Conservation (phyloP, 306 rosid genomes). For the Inga laurina region DNA sequence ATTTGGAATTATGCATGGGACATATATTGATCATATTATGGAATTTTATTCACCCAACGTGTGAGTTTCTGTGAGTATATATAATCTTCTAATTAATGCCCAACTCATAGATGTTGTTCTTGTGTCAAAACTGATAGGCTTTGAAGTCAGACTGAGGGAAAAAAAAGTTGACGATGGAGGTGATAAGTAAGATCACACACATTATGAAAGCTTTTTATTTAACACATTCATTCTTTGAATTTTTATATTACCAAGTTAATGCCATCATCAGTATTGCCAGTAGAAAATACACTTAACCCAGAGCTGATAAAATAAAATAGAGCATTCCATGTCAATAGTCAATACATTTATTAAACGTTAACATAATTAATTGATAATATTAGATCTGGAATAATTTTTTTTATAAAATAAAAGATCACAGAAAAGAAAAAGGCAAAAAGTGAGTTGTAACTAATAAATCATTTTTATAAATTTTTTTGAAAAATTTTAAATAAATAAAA, state of each 20-base stretch:
- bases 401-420: neutral
- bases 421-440: no score
- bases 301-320: neutral
- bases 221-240: no score
- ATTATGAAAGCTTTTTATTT: neutral
- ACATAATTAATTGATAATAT: neutral
- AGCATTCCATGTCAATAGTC: neutral
- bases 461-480: neutral
- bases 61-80: constrained; percentile 48
- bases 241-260: no score
- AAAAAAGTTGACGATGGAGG: neutral
- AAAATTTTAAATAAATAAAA: no score
- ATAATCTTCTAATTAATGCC: constrained; percentile 2
- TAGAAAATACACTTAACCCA: neutral
- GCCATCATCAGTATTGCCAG: no score
- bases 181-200: neutral
- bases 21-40: neutral
- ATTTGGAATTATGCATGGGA: constrained; percentile 46
- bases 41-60: constrained; percentile 25
- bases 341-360: neutral
- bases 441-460: no score
- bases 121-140: constrained; percentile 4
- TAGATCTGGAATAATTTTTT: no score
- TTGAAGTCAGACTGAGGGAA: neutral
- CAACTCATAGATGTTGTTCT: neutral